Percentiles rank a stretch among this genome's conserved stretches.
Conservation (phyloP, 2,329 filamentous ascomycete genomes). For the Neoarthrinium moseri region DNA sequence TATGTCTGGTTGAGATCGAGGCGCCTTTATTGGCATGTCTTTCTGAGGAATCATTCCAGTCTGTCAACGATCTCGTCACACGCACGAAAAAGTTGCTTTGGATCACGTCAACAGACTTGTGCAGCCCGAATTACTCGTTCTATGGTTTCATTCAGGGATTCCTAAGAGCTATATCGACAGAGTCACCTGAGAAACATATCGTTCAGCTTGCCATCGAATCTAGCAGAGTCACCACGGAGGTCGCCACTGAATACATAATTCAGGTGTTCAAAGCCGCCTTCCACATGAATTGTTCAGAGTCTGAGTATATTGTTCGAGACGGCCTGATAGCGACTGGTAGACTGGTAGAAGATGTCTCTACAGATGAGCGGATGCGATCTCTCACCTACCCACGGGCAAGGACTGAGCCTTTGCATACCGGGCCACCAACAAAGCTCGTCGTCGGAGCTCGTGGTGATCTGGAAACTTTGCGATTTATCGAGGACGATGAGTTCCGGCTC, state of each 20-base stretch:
- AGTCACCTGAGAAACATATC: conserved; percentile 22
- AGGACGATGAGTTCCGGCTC: not conserved
- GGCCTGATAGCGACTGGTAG: not conserved
- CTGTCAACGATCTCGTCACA: conserved; percentile 18
- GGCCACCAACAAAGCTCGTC: not conserved
- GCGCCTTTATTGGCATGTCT: conserved; percentile 22
- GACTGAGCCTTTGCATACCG: not conserved
- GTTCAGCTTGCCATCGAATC: conserved; percentile 20
- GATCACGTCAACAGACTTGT: conserved; percentile 17
- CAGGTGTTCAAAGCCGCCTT: not conserved
- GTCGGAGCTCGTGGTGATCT: conserved; percentile 1
- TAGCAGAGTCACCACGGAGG: too few species aligned
- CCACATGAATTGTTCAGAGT: not conserved
- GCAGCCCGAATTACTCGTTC: conserved; percentile 12
- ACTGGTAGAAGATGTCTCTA: not conserved
- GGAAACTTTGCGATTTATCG: conserved; percentile 1
- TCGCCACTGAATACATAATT: not conserved
- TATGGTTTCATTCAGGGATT: conserved; percentile 22
- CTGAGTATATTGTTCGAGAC: not conserved
- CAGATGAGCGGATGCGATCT: not conserved
- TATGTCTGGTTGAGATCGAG: conserved; percentile 20
- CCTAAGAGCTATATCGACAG: conserved; percentile 23
- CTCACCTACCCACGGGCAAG: not conserved
- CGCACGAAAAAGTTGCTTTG: conserved; percentile 21
- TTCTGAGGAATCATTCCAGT: conserved; percentile 18